Base-by-base conservation (phyloP, 2,329 filamentous ascomycete genomes). In the Thermomyces lanuginosus region DNA sequence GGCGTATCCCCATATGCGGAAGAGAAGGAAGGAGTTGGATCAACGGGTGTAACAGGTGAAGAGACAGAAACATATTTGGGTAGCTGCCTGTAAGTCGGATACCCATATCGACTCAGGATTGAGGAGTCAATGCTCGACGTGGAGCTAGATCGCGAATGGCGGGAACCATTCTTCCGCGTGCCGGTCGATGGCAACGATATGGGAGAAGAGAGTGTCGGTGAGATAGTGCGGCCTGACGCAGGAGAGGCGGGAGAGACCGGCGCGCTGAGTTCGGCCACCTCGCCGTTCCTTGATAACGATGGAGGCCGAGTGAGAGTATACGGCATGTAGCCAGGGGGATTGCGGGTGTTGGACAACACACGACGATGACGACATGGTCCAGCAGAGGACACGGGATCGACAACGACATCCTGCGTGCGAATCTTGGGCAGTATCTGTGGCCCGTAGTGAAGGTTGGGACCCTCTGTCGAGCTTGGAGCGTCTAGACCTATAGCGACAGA, bases 351-450 rank as follows among this genome's bases (percentile, higher is more conserved):
- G 50, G 53, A 66, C 44, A 55, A 37, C 34, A 61, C 59, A 42
- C 60, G 56, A 39, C 61, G 60, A 46, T 66, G 60, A 42, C 72
- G 66, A 53, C 76, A 71, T 23, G 64, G 59, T 20, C 49, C 49
- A 22, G 42, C 44, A 29, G 53, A 47, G 27, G 62, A 59, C 21
- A 60, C 59, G 21, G 67, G 67, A 38, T 74, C 70, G 35, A 82
- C 68, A 35, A 75, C 65, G 54, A 86, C 77, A 55, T 92, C 82
- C 55, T 89, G 82, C 21, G 70, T 70, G 34, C 82, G 70, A 57
- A 91, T 84, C 64, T 83, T 89, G 45, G 82, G 82, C 16, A 92
- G 64, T 33, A 92, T 61, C 25, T 81, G 61, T 27, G 81, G 80
- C 11, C 57, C 59, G 27, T 81, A 80, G 55, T 83, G 76, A 35